Conservation (phyloP, 2,329 filamentous ascomycete genomes). For the Leptographium flavum region DNA sequence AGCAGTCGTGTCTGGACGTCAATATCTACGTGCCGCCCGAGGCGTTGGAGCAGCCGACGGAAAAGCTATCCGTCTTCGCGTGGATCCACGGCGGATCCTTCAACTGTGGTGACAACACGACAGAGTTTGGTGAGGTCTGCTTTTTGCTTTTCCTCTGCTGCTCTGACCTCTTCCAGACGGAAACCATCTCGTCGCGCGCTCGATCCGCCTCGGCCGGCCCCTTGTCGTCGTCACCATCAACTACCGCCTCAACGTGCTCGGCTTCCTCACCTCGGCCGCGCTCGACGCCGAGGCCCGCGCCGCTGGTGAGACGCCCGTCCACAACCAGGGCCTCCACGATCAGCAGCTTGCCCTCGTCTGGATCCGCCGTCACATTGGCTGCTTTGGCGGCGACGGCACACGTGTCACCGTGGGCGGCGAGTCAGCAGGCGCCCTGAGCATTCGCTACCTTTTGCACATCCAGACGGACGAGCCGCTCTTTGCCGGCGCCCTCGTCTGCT, state of each 20-base stretch:
- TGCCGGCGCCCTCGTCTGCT: conserved; percentile 15
- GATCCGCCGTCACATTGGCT: conserved; percentile 33
- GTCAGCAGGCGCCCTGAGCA: conserved; percentile 36
- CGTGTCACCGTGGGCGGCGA: conserved; percentile 41
- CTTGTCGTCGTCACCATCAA: conserved; percentile 17
- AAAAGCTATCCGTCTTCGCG: conserved; percentile 4
- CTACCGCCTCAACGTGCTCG: conserved; percentile 14
- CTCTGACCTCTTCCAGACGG: not conserved
- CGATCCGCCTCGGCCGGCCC: conserved; percentile 14
- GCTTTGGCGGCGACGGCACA: conserved; percentile 37
- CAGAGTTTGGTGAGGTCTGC: conserved; percentile 2
- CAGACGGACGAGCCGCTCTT: conserved; percentile 25
- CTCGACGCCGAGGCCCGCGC: conserved; percentile 4
- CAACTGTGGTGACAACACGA: conserved; percentile 3
- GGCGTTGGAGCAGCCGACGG: not conserved
- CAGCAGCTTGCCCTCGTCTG: conserved; percentile 37
- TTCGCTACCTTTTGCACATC: conserved; percentile 27
- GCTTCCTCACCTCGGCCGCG: conserved; percentile 9
- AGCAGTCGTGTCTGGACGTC: conserved; percentile 3
- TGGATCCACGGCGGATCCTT: conserved; percentile 9
- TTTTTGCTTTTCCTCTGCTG: not conserved
- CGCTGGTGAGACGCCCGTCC: conserved; percentile 10
- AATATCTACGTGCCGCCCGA: conserved; percentile 3
- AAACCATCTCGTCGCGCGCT: conserved; percentile 5
- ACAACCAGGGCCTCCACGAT: conserved; percentile 40